Base-by-base conservation (phyloP, 768 basidiomycete species). In the Lyophyllum atratum region DNA sequence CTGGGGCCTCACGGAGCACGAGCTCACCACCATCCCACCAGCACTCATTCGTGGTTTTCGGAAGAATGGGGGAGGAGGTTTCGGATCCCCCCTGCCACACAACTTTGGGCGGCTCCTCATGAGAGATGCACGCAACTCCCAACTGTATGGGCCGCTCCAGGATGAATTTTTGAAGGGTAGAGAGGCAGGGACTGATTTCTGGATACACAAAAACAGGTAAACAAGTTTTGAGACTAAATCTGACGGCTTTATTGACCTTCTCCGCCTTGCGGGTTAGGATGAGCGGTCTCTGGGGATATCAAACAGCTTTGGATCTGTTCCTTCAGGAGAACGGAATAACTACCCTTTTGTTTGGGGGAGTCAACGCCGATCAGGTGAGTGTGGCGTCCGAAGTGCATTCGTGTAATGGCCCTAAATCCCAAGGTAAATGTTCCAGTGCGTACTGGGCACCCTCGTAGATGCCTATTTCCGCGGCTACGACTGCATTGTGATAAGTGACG, bases 131-230 rank as follows among this genome's bases (percentile, higher is more conserved):
- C 74, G 70, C 55, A 88, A 88, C 66, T 76, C 85, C 3, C 81
- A 82, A 37, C 71, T 87, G 48, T 88, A 89, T 70, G 85, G 82
- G 0, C 85, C 85, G 9, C 72, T 89, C 31, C 85, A 87, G 59
- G 72, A 70, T 0, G 76, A 81, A 58, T 87, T 79, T 62, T 45
- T 80, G 52, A 74, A 79, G 49, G 86, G 86, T 17, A 70, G 76
- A 57, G 70, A 78, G 12, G 71, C 68, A 6, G 85, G 85, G 0
- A 85, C 84, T 10, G 86, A 89, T 68, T 77, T 86, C 58, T 88
- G 86, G 86, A 84, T 89, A 49, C 83, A 88, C 68, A 89, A 88
- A 69, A 89, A 88, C 68, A 72, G 86, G 85, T 83, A 57, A 43
- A 58, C 25, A 11, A 21, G 43, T 10, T 40, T 31, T 37, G 7